phyloP scores from a whole-genome alignment of 495 filamentous ascomycete genomes.

The Aspergillus affinis region DNA sequence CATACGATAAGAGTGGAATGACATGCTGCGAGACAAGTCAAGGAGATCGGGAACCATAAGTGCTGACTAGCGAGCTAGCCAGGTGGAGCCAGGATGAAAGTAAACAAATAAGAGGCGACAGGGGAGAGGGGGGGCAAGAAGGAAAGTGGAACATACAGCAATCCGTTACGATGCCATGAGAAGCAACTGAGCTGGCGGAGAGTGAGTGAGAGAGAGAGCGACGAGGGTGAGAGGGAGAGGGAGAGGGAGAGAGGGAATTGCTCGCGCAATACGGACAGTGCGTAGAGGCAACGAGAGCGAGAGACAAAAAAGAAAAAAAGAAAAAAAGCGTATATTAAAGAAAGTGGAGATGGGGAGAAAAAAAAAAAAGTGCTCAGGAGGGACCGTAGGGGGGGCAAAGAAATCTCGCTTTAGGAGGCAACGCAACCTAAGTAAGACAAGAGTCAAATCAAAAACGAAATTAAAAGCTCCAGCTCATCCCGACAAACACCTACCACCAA shows the following conservation, averaged over 20 bases:
- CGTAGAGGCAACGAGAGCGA: not conserved
- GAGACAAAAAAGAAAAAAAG: not conserved
- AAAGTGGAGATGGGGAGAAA: slow-evolving; percentile 9
- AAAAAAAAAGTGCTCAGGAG: not conserved
- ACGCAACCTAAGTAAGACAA: not conserved
- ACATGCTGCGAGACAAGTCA: slow-evolving; percentile 21
- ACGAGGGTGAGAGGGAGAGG: slow-evolving; percentile 3
- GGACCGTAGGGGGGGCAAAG: slow-evolving; percentile 1
- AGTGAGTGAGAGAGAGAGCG: slow-evolving; percentile 3
- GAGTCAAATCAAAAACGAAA: slow-evolving; percentile 2
- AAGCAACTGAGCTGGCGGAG: slow-evolving; percentile 27
- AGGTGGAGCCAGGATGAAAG: slow-evolving; percentile 19
- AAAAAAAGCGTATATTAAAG: slow-evolving; percentile 2
- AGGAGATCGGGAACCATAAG: slow-evolving; percentile 18
- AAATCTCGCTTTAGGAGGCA: not conserved
- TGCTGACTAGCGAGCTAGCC: slow-evolving; percentile 21
- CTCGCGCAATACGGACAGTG: too few relatives aligned
- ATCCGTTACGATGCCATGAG: slow-evolving; percentile 37
- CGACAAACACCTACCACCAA: not conserved
- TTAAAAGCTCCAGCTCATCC: not conserved
- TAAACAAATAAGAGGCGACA: slow-evolving; percentile 25
- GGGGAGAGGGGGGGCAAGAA: slow-evolving; percentile 15
- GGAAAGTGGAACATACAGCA: slow-evolving; percentile 36
- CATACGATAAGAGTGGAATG: slow-evolving; percentile 16
- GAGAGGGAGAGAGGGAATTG: not conserved